Percentiles rank a stretch among this genome's conserved stretches.
Conservation (phyloP, 2,329 filamentous ascomycete genomes). For the Colletotrichum orchidophilum region DNA sequence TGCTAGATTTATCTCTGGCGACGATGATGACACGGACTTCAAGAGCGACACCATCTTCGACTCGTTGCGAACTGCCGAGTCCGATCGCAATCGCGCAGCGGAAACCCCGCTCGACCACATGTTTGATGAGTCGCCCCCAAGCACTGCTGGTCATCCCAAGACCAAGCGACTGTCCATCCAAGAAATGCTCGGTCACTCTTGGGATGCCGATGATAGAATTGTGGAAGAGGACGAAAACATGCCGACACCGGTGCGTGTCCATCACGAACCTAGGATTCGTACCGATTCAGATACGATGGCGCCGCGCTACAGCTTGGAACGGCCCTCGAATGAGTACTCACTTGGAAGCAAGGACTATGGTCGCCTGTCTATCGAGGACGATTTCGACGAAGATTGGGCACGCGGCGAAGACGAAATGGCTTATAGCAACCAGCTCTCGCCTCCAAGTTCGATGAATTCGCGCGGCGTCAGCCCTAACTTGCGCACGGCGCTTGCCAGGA, state of each 20-base stretch:
- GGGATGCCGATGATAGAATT: conserved; percentile 65
- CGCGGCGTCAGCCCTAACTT: conserved; percentile 62
- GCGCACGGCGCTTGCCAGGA: conserved; percentile 62
- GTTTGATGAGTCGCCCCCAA: conserved; percentile 81
- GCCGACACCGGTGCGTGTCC: conserved; percentile 59
- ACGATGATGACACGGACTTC: conserved; percentile 82
- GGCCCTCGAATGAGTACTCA: conserved; percentile 43
- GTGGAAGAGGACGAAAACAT: conserved; percentile 70
- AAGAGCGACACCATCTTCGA: conserved; percentile 82
- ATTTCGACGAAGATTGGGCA: conserved; percentile 72
- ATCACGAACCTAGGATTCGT: conserved; percentile 41
- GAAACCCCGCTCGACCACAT: conserved; percentile 81
- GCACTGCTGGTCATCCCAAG: conserved; percentile 61
- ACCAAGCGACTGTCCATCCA: conserved; percentile 67
- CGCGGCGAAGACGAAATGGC: conserved; percentile 63
- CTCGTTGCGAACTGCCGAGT: conserved; percentile 77
- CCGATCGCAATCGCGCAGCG: conserved; percentile 70
- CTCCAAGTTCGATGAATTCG: conserved; percentile 65
- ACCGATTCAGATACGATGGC: conserved; percentile 36
- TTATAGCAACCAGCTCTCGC: conserved; percentile 65
- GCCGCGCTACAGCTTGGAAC: conserved; percentile 42
- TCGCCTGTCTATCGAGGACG: conserved; percentile 67
- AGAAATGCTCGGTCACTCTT: conserved; percentile 64
- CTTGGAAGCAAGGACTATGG: conserved; percentile 52
- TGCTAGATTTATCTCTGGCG: conserved; percentile 70